Base-by-base conservation (phyloP, 306 rosid species). In the Alnus glutinosa region DNA sequence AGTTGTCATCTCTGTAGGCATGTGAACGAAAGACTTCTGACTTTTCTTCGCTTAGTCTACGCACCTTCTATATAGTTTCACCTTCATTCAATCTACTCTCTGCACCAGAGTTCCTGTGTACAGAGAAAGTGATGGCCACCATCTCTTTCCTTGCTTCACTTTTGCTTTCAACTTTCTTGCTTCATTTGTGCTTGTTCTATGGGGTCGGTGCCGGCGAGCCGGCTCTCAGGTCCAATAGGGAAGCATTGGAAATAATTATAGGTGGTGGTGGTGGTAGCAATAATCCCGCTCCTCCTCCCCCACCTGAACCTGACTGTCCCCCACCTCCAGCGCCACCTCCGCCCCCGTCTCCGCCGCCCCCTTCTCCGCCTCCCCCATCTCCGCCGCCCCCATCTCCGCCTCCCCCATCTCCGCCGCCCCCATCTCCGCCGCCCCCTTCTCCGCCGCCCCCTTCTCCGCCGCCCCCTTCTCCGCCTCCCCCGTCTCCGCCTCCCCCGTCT, bases 171-270 rank as follows among this genome's bases (percentile, higher is more conserved):
- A 19, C 71, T 63, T 11, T 80, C 54, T 34, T 80, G 23, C 78
- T 79, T 46, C 78, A 49, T 36, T 46, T 68, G 4, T 49, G 69
- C n/a, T 47, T 7, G 5, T 44, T 16, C 63, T n/a, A 55, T 9
- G 55, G 3, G 8, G 23, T 54, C 2, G 70, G 71, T 19, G 34
- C 5, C 6, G 59, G 82, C 1, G 52, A 78, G 71, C 70, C 73
- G 10, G 15, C 77, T 7, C 73, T 81, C 54, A 8, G 13, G 46
- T 77, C 88, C 1, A 77, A 55, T 30, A 76, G 90, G 9, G 88
- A 84, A 51, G 36, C 86, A 14, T 73, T 84, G 0, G 86, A 86
- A 81, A 86, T 89, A 23, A 78, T 80, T 81, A 80, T 83, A 0
- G 90, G 88, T 2, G 87, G 78, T 0, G 90, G 90, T 0, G 86